Conservation (phyloP, 1,284 basidiomycete species). For the Neolentinus lepideus region DNA sequence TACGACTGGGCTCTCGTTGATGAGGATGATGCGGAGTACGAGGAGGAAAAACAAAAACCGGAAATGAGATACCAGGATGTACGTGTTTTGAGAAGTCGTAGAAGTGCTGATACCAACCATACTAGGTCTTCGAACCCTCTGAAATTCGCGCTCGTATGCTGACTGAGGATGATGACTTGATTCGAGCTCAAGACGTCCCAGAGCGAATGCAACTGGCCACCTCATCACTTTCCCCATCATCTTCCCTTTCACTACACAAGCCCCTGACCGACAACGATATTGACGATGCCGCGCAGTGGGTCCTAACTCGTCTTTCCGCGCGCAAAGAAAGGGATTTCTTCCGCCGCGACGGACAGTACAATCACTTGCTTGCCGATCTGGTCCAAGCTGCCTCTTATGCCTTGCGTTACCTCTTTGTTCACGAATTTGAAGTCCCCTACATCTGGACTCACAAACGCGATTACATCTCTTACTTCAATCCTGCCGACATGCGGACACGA, state of each 20-base stretch:
- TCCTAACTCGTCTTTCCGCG: constrained; percentile 79
- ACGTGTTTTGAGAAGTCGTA: constrained; percentile 23
- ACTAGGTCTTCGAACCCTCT: constrained; percentile 94
- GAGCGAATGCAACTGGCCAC: constrained; percentile 95
- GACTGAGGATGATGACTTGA: constrained; percentile 92
- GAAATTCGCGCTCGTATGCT: constrained; percentile 90
- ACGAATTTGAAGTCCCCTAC: constrained; percentile 91
- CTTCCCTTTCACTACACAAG: constrained; percentile 62
- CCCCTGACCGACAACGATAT: constrained; percentile 66
- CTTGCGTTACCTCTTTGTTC: constrained; percentile 81
- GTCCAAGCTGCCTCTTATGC: constrained; percentile 77
- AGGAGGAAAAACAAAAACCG: constrained; percentile 55
- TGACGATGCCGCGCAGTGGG: constrained; percentile 84
- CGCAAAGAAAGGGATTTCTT: constrained; percentile 75
- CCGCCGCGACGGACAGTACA: constrained; percentile 47
- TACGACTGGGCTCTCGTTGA: constrained; percentile 91
- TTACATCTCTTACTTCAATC: constrained; percentile 76
- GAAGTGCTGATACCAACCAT: constrained; percentile 8
- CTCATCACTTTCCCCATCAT: constrained; percentile 70
- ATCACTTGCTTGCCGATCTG: constrained; percentile 61
- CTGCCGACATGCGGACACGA: constrained; percentile 42
- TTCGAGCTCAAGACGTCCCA: constrained; percentile 86
- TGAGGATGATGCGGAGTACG: constrained; percentile 60
- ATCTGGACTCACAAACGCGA: constrained; percentile 94
- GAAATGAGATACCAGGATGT: constrained; percentile 91